Evolutionary conservation across 2,329 filamentous ascomycete genomes (phyloP), one percentile per base, ranked within the genome.

Genomic region (Malbranchea cinnamomea): DNA sequence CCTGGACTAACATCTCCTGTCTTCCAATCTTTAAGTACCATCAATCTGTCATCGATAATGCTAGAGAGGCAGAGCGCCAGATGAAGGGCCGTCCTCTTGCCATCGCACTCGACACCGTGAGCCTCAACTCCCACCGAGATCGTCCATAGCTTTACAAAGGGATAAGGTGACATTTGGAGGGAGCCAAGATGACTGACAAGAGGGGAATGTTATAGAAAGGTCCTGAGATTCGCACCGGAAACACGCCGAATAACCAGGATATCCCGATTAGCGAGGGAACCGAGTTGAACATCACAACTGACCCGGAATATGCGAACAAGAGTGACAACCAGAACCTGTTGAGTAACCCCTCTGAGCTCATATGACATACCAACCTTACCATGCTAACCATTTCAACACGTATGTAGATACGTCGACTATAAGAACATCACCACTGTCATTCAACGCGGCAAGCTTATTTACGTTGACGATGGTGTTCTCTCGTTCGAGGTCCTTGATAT

Each of bases 381-480:
- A 21, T 16, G 10, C 29, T 7, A 20, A 15, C 5, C 18, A 23
- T 9, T 11, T 11, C 13, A 19, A 24, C 19, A 23, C 25, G 10
- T 15, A 15, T 10, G 7, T 18, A 87, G 81, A 76, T 94, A 84
- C 53, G 79, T 95, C 51, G 87, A 95, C 68, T 95, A 98, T 71
- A 91, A 92, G 76, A 98, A 98, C 71, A 95, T 98, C 62, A 94
- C 87, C 63, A 93, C 91, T 67, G 89, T 98, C 48, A 95, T 98
- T 52, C 62, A 80, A 55, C 67, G 72, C 36, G 89, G 87, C 52
- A 85, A 89, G 50, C 77, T 79, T 59, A 91, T 98, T 68, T 98
- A 92, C 63, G 89, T 98, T 47, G 89, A 98, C 52, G 89, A 98
- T 52, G 89, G 89, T 60, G 87, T 98, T 44, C 77, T 95, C 47